These are phyloP conservation scores for Grammothele lineata DNA, from an alignment of 768 basidiomycete genomes.

Conservation along the genomic window DNA sequence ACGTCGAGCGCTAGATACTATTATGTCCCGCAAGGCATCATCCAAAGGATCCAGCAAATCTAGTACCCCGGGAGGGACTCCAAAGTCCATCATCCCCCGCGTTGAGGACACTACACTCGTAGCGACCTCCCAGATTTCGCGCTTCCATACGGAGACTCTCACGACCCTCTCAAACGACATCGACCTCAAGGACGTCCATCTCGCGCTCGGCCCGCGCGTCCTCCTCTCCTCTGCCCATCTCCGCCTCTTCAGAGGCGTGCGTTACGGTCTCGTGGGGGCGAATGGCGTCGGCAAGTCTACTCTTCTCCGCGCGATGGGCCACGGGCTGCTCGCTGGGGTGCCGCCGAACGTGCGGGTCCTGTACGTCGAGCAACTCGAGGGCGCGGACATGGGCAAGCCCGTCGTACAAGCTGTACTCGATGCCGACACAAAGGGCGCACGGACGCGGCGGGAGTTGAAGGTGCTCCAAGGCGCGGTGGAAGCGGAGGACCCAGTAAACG, in stretches of 20 bases:
- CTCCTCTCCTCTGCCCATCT: slow-evolving; percentile 13
- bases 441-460: slow-evolving; percentile 10
- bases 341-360: slow-evolving; percentile 88
- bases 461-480: slow-evolving; percentile 9
- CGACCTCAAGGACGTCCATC: slow-evolving; percentile 14
- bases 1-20: no score
- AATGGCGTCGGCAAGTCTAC: slow-evolving; percentile 96
- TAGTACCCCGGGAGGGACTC: no score
- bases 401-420: slow-evolving; percentile 12
- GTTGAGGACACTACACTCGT: slow-evolving; percentile 2
- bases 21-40: no score
- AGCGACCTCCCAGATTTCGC: slow-evolving; percentile 14
- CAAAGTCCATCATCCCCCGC: no score
- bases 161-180: slow-evolving; percentile 14
- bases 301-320: slow-evolving; percentile 43
- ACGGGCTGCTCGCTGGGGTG: slow-evolving; percentile 80
- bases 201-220: slow-evolving; percentile 7
- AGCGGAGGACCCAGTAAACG: slow-evolving; percentile 77
- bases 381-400: slow-evolving; percentile 9
- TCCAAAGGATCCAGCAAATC: no score
- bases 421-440: slow-evolving; percentile 9
- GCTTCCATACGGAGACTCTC: slow-evolving; percentile 15
- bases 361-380: slow-evolving; percentile 89
- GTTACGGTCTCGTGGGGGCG: slow-evolving; percentile 65
- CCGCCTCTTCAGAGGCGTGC: slow-evolving; percentile 15